Percentiles rank a stretch among this genome's conserved stretches.
phyloP scores from a whole-genome alignment of 257 asterid species.

The Gentiana straminea region DNA sequence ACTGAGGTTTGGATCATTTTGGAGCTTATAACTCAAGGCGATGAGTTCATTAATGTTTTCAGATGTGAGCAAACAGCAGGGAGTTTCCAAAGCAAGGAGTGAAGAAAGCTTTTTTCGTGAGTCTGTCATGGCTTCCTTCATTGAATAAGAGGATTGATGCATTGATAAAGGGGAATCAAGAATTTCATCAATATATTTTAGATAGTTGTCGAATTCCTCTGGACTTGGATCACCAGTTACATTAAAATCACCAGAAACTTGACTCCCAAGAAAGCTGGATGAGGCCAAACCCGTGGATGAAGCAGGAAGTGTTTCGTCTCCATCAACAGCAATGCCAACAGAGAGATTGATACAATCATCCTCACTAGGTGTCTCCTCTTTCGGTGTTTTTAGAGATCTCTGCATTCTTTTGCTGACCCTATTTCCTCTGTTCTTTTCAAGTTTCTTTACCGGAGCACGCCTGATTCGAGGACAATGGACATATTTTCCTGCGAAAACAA shows the following conservation, averaged over 20 bases:
- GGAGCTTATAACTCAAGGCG: slow-evolving; percentile 19
- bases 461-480: neutral
- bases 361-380: neutral
- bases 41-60: slow-evolving; percentile 14
- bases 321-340: neutral
- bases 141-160: slow-evolving; percentile 1
- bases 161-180: slow-evolving; percentile 9
- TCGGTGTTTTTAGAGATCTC: neutral
- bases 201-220: slow-evolving; percentile 25
- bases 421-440: neutral
- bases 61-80: slow-evolving; percentile 14
- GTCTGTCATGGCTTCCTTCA: slow-evolving; percentile 12
- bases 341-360: neutral
- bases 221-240: slow-evolving; percentile 4
- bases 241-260: neutral
- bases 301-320: neutral
- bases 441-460: neutral
- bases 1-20: slow-evolving; percentile 23
- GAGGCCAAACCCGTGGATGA: neutral
- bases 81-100: slow-evolving; percentile 21
- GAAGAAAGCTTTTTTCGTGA: slow-evolving; percentile 22
- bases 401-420: slow-evolving; percentile 1
- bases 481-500: neutral
- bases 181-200: slow-evolving; percentile 29
- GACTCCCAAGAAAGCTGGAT: neutral